A percentile compares a stretch with the other conserved stretches of the same genome.
These are phyloP conservation scores for Fagus sylvatica DNA, from an alignment of 306 rosid genomes.

Conservation along the genomic window DNA sequence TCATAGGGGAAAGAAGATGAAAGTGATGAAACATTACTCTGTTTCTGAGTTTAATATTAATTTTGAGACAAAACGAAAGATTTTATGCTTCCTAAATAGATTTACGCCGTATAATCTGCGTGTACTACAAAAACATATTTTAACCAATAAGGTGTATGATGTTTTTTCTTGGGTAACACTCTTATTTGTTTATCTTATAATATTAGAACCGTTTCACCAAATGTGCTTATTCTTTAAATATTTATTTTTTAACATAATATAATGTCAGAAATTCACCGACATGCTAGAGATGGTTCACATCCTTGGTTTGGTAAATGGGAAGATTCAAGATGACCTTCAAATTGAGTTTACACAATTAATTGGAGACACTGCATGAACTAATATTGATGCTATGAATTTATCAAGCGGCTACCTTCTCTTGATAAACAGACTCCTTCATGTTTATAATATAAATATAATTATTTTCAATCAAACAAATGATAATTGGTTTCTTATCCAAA, in stretches of 20 bases:
- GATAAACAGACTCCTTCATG: not conserved
- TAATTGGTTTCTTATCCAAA: not conserved
- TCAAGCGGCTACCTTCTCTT: not conserved
- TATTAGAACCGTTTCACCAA: not conserved
- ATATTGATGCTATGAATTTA: not conserved
- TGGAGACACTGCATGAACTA: no score
- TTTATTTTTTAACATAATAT: not conserved
- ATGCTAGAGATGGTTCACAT: not conserved
- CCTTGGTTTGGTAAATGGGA: not conserved
- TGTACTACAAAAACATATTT: not conserved
- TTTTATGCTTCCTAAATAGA: not conserved
- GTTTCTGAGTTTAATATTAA: not conserved
- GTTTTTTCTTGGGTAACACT: not conserved
- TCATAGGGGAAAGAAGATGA: not conserved
- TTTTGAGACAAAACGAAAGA: not conserved
- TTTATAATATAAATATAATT: no score
- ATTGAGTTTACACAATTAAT: no score
- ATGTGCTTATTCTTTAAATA: not conserved
- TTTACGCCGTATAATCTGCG: not conserved
- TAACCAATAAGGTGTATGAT: not conserved
- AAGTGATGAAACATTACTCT: not conserved
- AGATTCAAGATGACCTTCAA: no score
- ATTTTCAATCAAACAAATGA: not conserved
- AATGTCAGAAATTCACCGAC: not conserved
- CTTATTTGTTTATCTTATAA: not conserved